These are phyloP conservation scores for Dunaliella primolecta DNA, from an alignment of 139 green algal genomes.

Conservation along the genomic window DNA sequence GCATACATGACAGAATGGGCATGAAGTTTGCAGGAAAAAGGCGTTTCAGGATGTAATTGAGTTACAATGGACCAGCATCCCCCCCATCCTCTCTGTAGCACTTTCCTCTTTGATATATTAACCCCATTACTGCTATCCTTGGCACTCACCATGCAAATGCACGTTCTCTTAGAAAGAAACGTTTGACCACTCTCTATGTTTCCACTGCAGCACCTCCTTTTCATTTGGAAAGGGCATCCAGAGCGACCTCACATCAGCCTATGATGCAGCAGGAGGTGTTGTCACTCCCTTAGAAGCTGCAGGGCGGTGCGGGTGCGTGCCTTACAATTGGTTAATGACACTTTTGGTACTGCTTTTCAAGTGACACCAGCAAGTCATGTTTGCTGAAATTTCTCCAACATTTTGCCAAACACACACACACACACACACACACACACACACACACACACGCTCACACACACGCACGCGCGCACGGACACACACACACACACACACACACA, in stretches of 20 bases:
- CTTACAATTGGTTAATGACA: not conserved
- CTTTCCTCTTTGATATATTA: too few relatives aligned
- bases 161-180: too few relatives aligned
- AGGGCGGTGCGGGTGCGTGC: not conserved
- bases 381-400: too few relatives aligned
- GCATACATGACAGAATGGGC: too few relatives aligned
- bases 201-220: not conserved
- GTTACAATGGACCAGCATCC: too few relatives aligned
- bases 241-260: not conserved
- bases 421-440: not conserved
- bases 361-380: too few relatives aligned
- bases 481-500: not conserved
- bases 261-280: not conserved
- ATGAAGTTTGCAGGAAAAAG: too few relatives aligned
- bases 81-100: too few relatives aligned
- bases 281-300: not conserved
- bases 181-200: too few relatives aligned
- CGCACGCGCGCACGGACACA: not conserved
- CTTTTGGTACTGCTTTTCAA: not conserved
- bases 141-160: too few relatives aligned
- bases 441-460: not conserved
- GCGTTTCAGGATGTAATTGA: too few relatives aligned
- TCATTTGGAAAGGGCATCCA: not conserved
- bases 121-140: too few relatives aligned
- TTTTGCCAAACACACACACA: not conserved